Evolutionary conservation across 169 alveolate species (phyloP).

Genomic region (Eimeria necatrix): DNA sequence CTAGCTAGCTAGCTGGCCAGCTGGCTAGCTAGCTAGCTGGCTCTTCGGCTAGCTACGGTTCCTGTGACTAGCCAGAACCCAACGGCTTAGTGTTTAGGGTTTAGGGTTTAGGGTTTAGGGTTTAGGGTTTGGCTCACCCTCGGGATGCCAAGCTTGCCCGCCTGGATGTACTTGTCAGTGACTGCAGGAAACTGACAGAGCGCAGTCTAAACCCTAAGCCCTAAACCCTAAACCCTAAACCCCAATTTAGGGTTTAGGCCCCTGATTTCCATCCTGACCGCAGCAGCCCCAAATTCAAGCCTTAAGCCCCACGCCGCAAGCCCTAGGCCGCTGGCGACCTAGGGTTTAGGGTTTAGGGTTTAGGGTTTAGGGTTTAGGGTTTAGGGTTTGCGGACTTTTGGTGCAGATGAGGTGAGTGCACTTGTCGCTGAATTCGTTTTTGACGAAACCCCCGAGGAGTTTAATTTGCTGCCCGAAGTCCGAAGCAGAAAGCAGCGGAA

Average conservation of each 20-base stretch:
- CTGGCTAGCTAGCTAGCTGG: too few relatives aligned
- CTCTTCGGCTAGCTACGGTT: too few relatives aligned
- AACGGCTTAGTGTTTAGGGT: too few relatives aligned
- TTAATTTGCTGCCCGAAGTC: conserved; percentile 31
- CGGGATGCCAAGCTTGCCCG: conserved; percentile 17
- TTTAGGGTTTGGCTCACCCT: neutral
- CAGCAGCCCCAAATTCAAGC: too few relatives aligned
- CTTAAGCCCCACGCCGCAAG: too few relatives aligned
- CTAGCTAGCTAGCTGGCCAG: too few relatives aligned
- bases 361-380: neutral
- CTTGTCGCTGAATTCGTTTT: neutral
- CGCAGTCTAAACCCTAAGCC: too few relatives aligned
- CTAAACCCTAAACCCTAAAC: too few relatives aligned
- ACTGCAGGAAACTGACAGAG: conserved; percentile 10
- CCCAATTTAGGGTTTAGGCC: neutral
- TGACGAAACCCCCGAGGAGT: conserved; percentile 29
- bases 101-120: too few relatives aligned
- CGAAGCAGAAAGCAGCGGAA: conserved; percentile 4
- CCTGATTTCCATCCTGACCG: too few relatives aligned
- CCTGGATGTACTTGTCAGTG: conserved; percentile 52
- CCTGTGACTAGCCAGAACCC: too few relatives aligned
- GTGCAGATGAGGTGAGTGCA: conserved; percentile 64
- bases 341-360: neutral
- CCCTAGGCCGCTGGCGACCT: neutral
- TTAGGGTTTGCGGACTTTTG: too few relatives aligned